Base-by-base conservation (phyloP, 768 basidiomycete species). In the Hysterangium stoloniferum region DNA sequence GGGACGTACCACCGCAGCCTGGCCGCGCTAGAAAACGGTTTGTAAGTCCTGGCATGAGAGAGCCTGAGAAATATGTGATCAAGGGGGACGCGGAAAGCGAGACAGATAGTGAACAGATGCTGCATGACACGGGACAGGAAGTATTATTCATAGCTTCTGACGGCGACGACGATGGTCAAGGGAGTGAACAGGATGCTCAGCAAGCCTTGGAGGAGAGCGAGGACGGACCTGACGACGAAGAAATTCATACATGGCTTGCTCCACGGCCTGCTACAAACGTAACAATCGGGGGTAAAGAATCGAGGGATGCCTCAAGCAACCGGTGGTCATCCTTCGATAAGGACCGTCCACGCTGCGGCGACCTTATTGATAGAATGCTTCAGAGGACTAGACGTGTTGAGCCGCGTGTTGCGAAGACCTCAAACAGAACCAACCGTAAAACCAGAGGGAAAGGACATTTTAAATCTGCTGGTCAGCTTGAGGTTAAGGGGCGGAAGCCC, bases 331-430 rank as follows among this genome's bases (percentile, higher is more conserved):
- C 28, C 4, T 7, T 60, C 61, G 19, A 61, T 59, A 22, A 59
- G 54, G 29, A 38, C 44, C 15, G 29, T 40, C 52, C 64, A 57
- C 48, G 70, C 66, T 62, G 73, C 69, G 54, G 72, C 60, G 61
- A 78, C 58, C 61, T 84, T 45, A 83, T 87, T 41, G 81, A 86
- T 56, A 79, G 78, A 61, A 87, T 87, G 84, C 58, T 87, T 42
- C 68, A 69, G 12, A 69, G 74, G 41, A 72, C 73, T 2, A 64
- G 66, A 19, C 59, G 55, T 48, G 58, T 68, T 4, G 62, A 64
- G 13, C 50, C 53, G 34, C 41, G 42, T 13, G 46, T 52, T 54
- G 62, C 56, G 49, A 48, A 31, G 5, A 19, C 51, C 20, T n/a
- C 20, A 17, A 29, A 47, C 6, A 61, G 48, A 32, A 13, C 42